phyloP scores from a whole-genome alignment of 495 filamentous ascomycete species.

The Cetradonia linearis region DNA sequence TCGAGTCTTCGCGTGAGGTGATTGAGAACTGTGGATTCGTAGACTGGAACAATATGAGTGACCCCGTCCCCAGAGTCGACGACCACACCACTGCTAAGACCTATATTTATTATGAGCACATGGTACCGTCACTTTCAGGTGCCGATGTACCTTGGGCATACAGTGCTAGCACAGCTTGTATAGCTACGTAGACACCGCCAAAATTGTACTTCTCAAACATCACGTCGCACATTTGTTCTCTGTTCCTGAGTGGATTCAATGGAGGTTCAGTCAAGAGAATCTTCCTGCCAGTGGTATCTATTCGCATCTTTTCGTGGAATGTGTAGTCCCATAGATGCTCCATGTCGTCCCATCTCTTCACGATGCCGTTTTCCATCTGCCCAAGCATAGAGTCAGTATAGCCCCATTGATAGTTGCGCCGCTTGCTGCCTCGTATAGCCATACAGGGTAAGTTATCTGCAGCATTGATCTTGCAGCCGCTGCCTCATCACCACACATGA shows the following conservation, averaged over 20 bases:
- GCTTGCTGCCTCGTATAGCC: conserved; percentile 20
- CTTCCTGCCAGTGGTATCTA: conserved; percentile 86
- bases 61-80: conserved; percentile 98
- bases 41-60: conserved; percentile 96
- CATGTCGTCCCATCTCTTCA: conserved; percentile 99
- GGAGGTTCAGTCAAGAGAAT: conserved; percentile 97
- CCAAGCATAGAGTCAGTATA: conserved; percentile 16
- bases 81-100: conserved; percentile 90
- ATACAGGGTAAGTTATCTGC: conserved; percentile 89
- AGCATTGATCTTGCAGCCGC: conserved; percentile 91
- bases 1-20: conserved; percentile 90
- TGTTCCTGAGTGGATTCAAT: conserved; percentile 92
- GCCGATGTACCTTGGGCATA: conserved; percentile 77
- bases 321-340: conserved; percentile 99
- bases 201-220: conserved; percentile 98
- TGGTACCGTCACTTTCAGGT: neutral
- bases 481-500: conserved; percentile 99
- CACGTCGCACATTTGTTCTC: conserved; percentile 94
- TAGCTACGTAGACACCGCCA: conserved; percentile 95
- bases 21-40: conserved; percentile 93
- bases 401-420: neutral
- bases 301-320: conserved; percentile 89
- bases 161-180: conserved; percentile 92
- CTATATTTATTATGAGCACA: conserved; percentile 31
- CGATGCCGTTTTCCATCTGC: conserved; percentile 98